A percentile compares a stretch with the other conserved stretches of the same genome.
Evolutionary conservation across 1,284 basidiomycete species (phyloP).

Genomic region (Cerrena zonata): DNA sequence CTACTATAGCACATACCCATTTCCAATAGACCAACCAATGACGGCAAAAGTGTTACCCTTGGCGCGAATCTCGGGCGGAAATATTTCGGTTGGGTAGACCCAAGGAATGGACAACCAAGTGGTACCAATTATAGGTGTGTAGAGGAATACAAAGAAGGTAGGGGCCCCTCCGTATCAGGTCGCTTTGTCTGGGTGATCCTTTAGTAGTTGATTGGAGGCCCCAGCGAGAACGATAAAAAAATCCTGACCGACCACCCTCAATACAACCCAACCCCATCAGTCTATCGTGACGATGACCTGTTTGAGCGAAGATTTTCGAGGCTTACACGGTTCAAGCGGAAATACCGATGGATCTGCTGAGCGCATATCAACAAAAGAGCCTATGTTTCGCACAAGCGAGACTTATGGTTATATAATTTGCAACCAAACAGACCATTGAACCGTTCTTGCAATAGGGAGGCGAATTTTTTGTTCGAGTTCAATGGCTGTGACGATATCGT

Average conservation of each 20-base stretch:
- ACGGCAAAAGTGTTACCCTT: slow-evolving; percentile 52
- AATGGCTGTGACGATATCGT: slow-evolving; percentile 40
- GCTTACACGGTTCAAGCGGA: slow-evolving; percentile 48
- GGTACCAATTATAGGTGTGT: slow-evolving; percentile 44
- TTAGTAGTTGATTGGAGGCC: slow-evolving; percentile 38
- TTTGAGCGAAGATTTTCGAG: slow-evolving; percentile 43
- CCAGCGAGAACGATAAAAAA: slow-evolving; percentile 40
- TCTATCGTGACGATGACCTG: slow-evolving; percentile 49
- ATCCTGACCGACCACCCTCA: slow-evolving; percentile 37
- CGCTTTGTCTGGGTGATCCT: slow-evolving; percentile 38
- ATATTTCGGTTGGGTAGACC: slow-evolving; percentile 46
- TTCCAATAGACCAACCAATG: slow-evolving; percentile 47
- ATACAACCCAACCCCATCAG: slow-evolving; percentile 44
- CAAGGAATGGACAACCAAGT: slow-evolving; percentile 57
- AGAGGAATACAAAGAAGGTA: slow-evolving; percentile 44
- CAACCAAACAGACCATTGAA: slow-evolving; percentile 44
- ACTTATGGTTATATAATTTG: slow-evolving; percentile 46
- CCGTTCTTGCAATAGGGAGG: slow-evolving; percentile 40
- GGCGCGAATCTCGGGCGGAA: slow-evolving; percentile 59
- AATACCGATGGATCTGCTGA: slow-evolving; percentile 42
- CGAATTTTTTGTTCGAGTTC: slow-evolving; percentile 38
- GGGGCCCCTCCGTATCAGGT: slow-evolving; percentile 41
- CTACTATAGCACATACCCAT: slow-evolving; percentile 29
- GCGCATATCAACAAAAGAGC: neutral
- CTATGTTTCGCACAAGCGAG: neutral